Conservation (phyloP, 495 filamentous ascomycete genomes). For the Annulohypoxylon nitens region DNA sequence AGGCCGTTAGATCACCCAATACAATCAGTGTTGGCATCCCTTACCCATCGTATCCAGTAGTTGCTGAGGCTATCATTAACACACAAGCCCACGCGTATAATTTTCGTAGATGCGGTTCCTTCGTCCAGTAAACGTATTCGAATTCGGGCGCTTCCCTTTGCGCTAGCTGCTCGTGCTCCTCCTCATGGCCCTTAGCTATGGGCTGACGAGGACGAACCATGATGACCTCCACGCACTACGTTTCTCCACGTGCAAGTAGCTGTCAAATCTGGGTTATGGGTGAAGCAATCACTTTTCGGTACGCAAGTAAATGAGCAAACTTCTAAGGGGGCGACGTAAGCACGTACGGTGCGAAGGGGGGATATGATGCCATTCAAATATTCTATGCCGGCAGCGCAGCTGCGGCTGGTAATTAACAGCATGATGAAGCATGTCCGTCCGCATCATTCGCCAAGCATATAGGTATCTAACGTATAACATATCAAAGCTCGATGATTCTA, state of each 20-base stretch:
- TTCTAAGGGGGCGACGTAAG: not conserved
- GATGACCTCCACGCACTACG: not conserved
- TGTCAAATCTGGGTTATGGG: not conserved
- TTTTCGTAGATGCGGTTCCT: constrained; percentile 69
- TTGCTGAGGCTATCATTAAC: constrained; percentile 73
- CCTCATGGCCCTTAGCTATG: constrained; percentile 39
- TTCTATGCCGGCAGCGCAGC: not conserved
- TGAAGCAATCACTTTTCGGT: not conserved
- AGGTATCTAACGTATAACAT: constrained; percentile 2
- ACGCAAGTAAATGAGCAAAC: not conserved
- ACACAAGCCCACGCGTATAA: constrained; percentile 68
- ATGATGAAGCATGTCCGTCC: constrained; percentile 5
- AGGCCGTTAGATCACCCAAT: constrained; percentile 10
- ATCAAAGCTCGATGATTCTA: constrained; percentile 7
- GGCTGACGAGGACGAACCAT: constrained; percentile 39
- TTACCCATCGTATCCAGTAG: constrained; percentile 72
- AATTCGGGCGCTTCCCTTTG: constrained; percentile 66
- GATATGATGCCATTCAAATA: constrained; percentile 36
- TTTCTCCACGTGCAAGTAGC: constrained; percentile 15
- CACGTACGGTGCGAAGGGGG: constrained; percentile 17
- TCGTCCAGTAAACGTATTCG: constrained; percentile 70
- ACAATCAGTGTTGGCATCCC: not conserved
- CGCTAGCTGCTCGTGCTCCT: constrained; percentile 54
- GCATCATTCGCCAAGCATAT: constrained; percentile 15
- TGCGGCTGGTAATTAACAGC: constrained; percentile 31